Base-by-base conservation (phyloP, 2,329 filamentous ascomycete genomes). In the Tricladium varicosporioides region DNA sequence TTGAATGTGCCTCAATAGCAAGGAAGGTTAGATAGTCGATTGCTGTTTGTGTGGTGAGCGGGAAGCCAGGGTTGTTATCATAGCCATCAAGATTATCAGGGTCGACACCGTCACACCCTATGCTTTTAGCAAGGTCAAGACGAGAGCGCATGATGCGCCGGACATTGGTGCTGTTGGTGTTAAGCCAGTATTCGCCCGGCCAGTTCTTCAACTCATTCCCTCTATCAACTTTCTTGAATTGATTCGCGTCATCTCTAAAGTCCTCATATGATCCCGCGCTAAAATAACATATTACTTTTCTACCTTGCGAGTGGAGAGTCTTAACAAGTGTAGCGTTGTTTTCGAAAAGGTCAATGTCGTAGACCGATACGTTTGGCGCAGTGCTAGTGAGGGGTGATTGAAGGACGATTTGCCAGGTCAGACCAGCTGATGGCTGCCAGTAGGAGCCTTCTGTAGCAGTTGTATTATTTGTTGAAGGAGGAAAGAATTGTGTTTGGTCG, bases 241-340 rank as follows among this genome's bases (percentile, higher is more conserved):
- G 64, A 61, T 42, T 71, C 3, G 57, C 45, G 67, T 90, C 87
- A 1, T 76, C 71, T 2, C 86, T 78, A 73, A 78, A 82, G 53
- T 82, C 68, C 70, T 90, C 87, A 64, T 80, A 89, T 7, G 82
- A 85, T 1, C 87, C 87, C 0, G 85, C 86, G 53, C 83, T 86
- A 73, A 90, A 90, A 72, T 91, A 90, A 75, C 87, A 91, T 57
- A 90, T 84, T 54, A 89, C 80, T 59, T 80, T 83, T 66, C 81
- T 81, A 5, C 78, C 80, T 33, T 76, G 66, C 2, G 61, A 59
- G 43, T 84, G 79, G 11, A 85, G 72, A 4, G 69, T 67, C 4
- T 69, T 57, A 47, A 85, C 79, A 1, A 72, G 75, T 5, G 71
- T 66, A 10, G 73, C 71, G 9, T 73, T 69, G 53, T 80, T 81